Conservation (phyloP, 148 eudicot species). For the Oxyria digyna region DNA sequence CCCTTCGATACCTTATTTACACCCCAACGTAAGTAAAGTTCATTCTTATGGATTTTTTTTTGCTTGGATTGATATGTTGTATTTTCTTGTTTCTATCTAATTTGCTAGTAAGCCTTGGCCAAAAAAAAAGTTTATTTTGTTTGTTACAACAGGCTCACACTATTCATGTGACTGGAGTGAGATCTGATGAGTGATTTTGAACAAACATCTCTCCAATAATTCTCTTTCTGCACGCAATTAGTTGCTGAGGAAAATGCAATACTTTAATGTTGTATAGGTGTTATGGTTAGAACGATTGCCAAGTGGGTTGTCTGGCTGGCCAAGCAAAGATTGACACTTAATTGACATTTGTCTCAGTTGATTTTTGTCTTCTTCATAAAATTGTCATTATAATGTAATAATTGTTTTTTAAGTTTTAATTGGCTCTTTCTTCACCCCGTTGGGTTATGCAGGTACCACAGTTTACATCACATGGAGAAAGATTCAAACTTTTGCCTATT, state of each 20-base stretch:
- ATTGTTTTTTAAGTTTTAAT: background rate
- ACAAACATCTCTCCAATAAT: background rate
- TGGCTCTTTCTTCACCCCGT: background rate
- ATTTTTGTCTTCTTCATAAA: background rate
- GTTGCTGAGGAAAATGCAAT: background rate
- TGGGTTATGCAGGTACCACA: constrained; percentile 53
- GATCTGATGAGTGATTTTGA: background rate
- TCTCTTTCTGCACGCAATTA: background rate
- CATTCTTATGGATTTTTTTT: background rate
- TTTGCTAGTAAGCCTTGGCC: background rate
- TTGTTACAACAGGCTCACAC: background rate
- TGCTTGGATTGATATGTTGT: background rate
- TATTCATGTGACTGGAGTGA: constrained; percentile 1
- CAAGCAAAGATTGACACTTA: background rate
- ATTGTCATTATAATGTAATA: background rate
- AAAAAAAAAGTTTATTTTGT: no score
- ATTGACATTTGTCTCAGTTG: background rate
- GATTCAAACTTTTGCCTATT: constrained; percentile 66
- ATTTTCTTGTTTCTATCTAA: background rate
- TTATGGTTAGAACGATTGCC: background rate
- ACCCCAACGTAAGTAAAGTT: constrained; percentile 66
- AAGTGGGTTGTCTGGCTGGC: background rate
- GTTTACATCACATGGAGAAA: constrained; percentile 59
- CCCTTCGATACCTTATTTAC: constrained; percentile 46
- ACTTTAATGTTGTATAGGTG: background rate